phyloP scores from a whole-genome alignment of 2,329 filamentous ascomycete species.

The Trichoderma sp. region DNA sequence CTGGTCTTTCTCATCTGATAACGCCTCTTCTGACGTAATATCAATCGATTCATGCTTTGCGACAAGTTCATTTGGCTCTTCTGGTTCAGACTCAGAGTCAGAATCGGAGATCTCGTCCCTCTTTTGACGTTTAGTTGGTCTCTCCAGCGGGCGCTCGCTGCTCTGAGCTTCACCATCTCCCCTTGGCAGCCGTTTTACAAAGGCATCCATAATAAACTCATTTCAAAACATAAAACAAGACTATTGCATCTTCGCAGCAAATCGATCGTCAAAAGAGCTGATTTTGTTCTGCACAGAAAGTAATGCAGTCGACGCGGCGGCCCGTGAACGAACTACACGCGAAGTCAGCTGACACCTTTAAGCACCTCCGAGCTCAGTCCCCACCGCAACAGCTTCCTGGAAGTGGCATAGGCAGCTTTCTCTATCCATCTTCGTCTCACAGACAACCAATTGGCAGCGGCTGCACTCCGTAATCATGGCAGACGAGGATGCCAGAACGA shows the following conservation, averaged over 20 bases:
- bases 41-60: neutral
- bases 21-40: neutral
- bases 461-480: constrained; percentile 35
- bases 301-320: constrained; percentile 25
- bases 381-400: constrained; percentile 10
- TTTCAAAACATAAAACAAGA: constrained; percentile 7
- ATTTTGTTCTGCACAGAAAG: constrained; percentile 13
- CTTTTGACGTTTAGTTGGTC: constrained; percentile 42
- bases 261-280: neutral
- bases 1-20: constrained; percentile 1
- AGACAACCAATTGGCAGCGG: constrained; percentile 18
- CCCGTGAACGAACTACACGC: constrained; percentile 36
- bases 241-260: neutral
- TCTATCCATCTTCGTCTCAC: constrained; percentile 5
- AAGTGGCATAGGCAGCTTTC: constrained; percentile 16
- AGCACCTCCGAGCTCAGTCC: neutral
- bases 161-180: constrained; percentile 21
- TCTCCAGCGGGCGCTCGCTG: constrained; percentile 21
- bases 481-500: constrained; percentile 35
- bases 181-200: constrained; percentile 40
- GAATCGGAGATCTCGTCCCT: constrained; percentile 31
- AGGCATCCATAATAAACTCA: constrained; percentile 44
- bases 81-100: constrained; percentile 29
- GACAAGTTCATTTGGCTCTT: constrained; percentile 30
- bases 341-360: constrained; percentile 46